These are phyloP conservation scores for Cercophora sp. DNA, from an alignment of 495 filamentous ascomycete species.

Conservation along the genomic window DNA sequence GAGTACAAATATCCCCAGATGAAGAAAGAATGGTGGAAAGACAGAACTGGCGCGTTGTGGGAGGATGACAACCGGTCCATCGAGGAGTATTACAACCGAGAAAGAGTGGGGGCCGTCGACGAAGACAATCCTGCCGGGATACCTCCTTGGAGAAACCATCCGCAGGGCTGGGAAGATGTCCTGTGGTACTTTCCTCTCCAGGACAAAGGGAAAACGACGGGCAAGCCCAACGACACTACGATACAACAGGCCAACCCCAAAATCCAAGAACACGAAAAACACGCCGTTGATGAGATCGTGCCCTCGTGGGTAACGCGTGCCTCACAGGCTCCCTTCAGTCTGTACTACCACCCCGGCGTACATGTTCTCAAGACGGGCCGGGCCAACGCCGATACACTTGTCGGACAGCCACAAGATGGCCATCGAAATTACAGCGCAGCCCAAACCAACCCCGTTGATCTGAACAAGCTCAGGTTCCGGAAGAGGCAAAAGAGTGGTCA, in stretches of 20 bases:
- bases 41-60: neutral
- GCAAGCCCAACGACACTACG: too few species aligned
- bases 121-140: too few species aligned
- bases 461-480: slow-evolving; percentile 27
- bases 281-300: neutral
- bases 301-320: slow-evolving; percentile 16
- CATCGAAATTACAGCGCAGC: slow-evolving; percentile 32
- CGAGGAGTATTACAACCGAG: too few species aligned
- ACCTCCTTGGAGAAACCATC: neutral
- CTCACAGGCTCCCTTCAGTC: slow-evolving; percentile 10
- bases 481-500: slow-evolving; percentile 20
- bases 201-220: too few species aligned
- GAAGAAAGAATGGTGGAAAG: too few species aligned
- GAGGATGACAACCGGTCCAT: neutral
- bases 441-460: slow-evolving; percentile 22
- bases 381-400: slow-evolving; percentile 37
- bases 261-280: too few species aligned
- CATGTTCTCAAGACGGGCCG: slow-evolving; percentile 24
- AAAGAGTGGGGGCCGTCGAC: too few species aligned
- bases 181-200: neutral
- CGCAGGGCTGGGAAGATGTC: neutral
- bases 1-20: neutral
- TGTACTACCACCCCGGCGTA: slow-evolving; percentile 18
- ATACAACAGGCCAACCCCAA: too few species aligned
- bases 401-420: slow-evolving; percentile 25